A percentile compares a stretch with the other conserved stretches of the same genome.
Evolutionary conservation across 2,329 filamentous ascomycete genomes (phyloP).

Genomic region (Neofusicoccum umdonicola): DNA sequence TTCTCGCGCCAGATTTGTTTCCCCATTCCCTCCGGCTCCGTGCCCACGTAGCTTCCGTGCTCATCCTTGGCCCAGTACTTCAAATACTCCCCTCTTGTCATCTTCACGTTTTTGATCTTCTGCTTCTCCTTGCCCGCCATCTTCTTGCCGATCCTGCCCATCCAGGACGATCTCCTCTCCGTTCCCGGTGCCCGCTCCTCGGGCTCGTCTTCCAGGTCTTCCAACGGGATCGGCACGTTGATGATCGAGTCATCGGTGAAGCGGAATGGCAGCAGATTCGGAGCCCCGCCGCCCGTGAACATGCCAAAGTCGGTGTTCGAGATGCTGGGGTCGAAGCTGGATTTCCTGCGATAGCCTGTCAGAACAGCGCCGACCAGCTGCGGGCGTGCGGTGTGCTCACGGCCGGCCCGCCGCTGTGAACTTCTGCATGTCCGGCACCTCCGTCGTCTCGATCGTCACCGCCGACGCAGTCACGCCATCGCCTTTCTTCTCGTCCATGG

Average conservation of each 20-base stretch:
- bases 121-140: background rate
- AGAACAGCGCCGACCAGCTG: too few relatives aligned
- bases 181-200: background rate
- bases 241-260: background rate
- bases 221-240: background rate
- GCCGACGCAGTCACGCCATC: background rate
- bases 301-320: background rate
- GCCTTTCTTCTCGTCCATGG: background rate
- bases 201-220: background rate
- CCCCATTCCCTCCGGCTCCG: background rate
- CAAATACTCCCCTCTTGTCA: slow-evolving; percentile 2
- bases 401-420: background rate
- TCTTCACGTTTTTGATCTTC: background rate
- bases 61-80: slow-evolving; percentile 8
- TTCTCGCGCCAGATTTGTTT: background rate
- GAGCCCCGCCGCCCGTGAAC: background rate
- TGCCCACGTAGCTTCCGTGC: slow-evolving; percentile 6
- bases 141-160: background rate
- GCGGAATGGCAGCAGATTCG: background rate
- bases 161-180: background rate
- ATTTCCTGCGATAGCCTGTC: background rate
- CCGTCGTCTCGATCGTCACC: background rate
- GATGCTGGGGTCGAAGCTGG: background rate
- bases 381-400: background rate
- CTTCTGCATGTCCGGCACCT: background rate